Percentiles rank a stretch among this genome's conserved stretches.
phyloP scores from a whole-genome alignment of 2,329 filamentous ascomycete species.

The Colletotrichum agaves region DNA sequence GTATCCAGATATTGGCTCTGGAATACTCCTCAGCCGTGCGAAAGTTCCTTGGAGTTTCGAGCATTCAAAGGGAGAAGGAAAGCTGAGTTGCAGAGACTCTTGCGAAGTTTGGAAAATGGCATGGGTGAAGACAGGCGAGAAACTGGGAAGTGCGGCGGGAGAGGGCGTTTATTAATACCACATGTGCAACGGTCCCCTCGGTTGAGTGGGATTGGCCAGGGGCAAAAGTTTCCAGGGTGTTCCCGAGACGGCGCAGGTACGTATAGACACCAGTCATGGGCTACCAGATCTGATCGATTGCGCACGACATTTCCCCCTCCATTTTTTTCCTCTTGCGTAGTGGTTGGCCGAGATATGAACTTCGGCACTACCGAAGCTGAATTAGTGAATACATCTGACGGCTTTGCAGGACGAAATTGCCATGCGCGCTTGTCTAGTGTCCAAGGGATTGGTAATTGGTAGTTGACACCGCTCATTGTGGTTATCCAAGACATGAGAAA shows the following conservation, averaged over 20 bases:
- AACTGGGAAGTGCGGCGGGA: not conserved
- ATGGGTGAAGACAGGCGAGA: not conserved
- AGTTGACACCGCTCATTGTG: not conserved
- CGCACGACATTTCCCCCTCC: not conserved
- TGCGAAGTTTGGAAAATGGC: not conserved
- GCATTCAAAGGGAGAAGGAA: conserved; percentile 24
- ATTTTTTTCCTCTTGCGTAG: not conserved
- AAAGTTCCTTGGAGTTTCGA: conserved; percentile 41
- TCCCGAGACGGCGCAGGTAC: conserved; percentile 4
- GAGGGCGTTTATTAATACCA: conserved; percentile 18
- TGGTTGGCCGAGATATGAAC: conserved; percentile 16
- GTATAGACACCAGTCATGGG: not conserved
- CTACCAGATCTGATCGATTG: not conserved
- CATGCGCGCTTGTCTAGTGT: not conserved
- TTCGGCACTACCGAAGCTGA: not conserved
- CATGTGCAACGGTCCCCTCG: conserved; percentile 12
- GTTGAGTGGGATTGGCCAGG: conserved; percentile 19
- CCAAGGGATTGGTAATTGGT: not conserved
- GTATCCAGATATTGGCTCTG: conserved; percentile 67
- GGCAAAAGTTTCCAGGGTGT: not conserved
- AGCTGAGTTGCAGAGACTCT: not conserved
- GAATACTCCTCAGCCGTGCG: conserved; percentile 73
- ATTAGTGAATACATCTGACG: conserved; percentile 6
- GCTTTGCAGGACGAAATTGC: not conserved
- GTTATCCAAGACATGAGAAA: not conserved